Evolutionary conservation across 2,329 filamentous ascomycete species (phyloP), one percentile per base, ranked within the genome.

Genomic region (Helminthosporium solani): DNA sequence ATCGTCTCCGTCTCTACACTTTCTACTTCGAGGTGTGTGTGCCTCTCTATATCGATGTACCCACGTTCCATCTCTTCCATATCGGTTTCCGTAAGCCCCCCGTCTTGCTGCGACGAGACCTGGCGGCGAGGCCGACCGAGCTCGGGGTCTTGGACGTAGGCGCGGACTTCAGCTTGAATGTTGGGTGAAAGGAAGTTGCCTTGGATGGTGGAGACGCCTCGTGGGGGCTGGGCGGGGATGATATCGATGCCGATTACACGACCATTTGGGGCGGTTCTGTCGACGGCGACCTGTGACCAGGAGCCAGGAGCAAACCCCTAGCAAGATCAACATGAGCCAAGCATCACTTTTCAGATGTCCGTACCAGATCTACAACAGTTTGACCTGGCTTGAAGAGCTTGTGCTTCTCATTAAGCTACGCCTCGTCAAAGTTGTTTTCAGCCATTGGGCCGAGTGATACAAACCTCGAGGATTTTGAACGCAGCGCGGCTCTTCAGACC

Each of bases 151-250:
- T 78, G 72, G 33, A 99, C 81, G 63, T 91, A 94, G 4, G 83
- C 78, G 66, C 86, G 85, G 31, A 96, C 85, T 68, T 92, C 81
- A 18, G 76, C 79, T 68, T 87, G 87, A n/a, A 96, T 85, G 2
- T 73, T 71, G 0, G 83, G 79, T 5, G 85, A 87, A 33, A 97
- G 76, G 56, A 99, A 97, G 67, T 99, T 88, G 38, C 95, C 94
- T 71, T 99, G 94, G 46, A 99, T 90, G 2, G 90, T 90, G 21
- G 88, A 91, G n/a, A 95, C 90, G 18, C 94, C 94, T 61, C 81
- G 84, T 0, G 94, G 94, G 4, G 95, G 92, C 66, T 92, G 87
- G 0, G 90, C 89, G 3, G 94, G 94, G 54, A 99, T 90, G 41
- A 99, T 81, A 68, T 99, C 94, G 61, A 99, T 92, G 9, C 94